These are phyloP conservation scores for Leishmania turanica DNA, from an alignment of 208 protist species.

Conservation along the genomic window DNA sequence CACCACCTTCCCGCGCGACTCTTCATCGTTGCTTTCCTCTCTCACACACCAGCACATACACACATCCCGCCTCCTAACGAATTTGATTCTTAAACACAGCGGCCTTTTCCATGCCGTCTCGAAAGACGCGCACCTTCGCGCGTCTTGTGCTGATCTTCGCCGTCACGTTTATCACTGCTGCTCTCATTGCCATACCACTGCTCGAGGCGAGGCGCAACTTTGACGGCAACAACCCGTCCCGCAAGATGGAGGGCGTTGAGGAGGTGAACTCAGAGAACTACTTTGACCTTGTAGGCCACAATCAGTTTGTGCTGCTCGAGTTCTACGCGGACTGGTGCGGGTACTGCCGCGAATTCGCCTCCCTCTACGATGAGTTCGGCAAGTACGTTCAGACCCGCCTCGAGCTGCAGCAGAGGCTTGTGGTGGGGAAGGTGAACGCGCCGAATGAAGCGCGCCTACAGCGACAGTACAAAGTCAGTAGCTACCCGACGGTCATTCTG, in stretches of 20 bases:
- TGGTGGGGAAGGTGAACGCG: constrained; percentile 50
- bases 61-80: not conserved
- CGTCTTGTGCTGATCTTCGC: constrained; percentile 8
- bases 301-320: constrained; percentile 58
- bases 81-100: not conserved
- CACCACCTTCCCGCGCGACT: not conserved
- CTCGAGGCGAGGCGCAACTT: not conserved
- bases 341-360: constrained; percentile 40
- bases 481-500: constrained; percentile 53
- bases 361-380: constrained; percentile 28
- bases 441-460: constrained; percentile 14
- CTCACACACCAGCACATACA: not conserved
- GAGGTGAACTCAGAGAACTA: constrained; percentile 42
- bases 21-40: not conserved
- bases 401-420: constrained; percentile 24
- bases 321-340: constrained; percentile 90
- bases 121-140: constrained; percentile 1
- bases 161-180: not conserved
- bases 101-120: not conserved
- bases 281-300: constrained; percentile 42
- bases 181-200: not conserved
- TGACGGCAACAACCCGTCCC: constrained; percentile 1
- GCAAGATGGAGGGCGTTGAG: constrained; percentile 34
- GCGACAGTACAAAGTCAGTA: constrained; percentile 28
- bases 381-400: constrained; percentile 19